Base-by-base conservation (phyloP, 108 stramenopile genomes). In the Cafeteria roenbergensis region DNA sequence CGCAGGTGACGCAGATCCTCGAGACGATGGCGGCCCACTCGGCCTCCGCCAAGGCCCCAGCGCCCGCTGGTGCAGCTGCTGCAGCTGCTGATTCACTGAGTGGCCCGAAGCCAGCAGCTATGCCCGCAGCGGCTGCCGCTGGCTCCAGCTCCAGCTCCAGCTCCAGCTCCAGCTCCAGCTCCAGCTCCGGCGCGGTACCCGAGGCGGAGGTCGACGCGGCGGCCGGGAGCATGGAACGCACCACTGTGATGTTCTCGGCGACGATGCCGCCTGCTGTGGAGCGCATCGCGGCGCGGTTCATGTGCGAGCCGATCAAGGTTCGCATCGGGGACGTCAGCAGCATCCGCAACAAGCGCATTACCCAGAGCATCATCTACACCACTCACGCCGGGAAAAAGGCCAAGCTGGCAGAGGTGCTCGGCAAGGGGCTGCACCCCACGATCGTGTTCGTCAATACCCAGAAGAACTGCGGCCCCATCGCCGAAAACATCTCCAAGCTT, bases 401-500 rank as follows among this genome's bases (percentile, higher is more conserved):
- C 33, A 79, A 84, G 27, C 71, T 90, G 58, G 62, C 69, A 28
- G 72, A 70, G 33, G 20, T 70, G 8, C 26, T 63, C 24, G 55
- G 34, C 14, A 31, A 35, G 17, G 33, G 21, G 1, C 62, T 66
- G 1, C 52, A 75, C 34, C 88, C 90, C 34, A 74, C 89, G 51
- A 90, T 98, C 55, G 91, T 98, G 28, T 98, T 98, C 80, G 93
- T 94, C 57, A 95, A 98, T 73, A 86, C 90, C 66, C 93, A 98
- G 85, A 89, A 88, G 67, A 60, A 6, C 29, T 68, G 68, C 28
- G 83, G 80, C 54, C 22, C 69, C 17, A 64, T 84, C 25, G 81
- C 85, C 37, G 86, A 90, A 54, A 80, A 82, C 62, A 83, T 90
- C 27, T 85, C 83, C 55, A 76, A 85, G 32, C 75, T 81, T 66